Conservation (phyloP, 352 stramenopile genomes). For the Pseudoperonospora humuli region DNA sequence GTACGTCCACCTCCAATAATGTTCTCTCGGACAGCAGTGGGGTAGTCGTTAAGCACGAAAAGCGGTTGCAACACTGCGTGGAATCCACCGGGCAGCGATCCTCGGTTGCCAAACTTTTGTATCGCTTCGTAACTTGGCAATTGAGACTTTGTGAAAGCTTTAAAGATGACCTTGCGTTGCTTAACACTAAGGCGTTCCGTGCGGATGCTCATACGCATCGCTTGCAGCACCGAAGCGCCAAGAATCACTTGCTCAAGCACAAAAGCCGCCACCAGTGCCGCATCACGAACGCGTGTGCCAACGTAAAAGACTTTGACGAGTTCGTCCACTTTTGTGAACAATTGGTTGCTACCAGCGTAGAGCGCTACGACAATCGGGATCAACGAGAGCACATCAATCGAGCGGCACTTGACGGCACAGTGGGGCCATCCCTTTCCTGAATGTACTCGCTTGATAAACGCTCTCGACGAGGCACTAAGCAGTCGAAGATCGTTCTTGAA, state of each 20-base stretch:
- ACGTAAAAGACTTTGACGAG: slow-evolving; percentile 77
- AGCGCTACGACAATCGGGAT: slow-evolving; percentile 69
- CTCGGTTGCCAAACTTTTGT: slow-evolving; percentile 78
- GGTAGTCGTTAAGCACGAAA: slow-evolving; percentile 74
- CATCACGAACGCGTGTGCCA: slow-evolving; percentile 58
- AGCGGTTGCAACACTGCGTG: slow-evolving; percentile 67
- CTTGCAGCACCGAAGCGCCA: slow-evolving; percentile 63
- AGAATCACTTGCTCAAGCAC: slow-evolving; percentile 77
- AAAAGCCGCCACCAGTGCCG: slow-evolving; percentile 62
- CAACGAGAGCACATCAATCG: slow-evolving; percentile 69
- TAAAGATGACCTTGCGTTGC: slow-evolving; percentile 81
- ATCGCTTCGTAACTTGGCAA: slow-evolving; percentile 74
- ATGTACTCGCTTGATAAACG: slow-evolving; percentile 74
- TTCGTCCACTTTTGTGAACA: slow-evolving; percentile 78
- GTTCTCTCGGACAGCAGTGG: slow-evolving; percentile 71
- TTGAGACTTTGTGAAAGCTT: slow-evolving; percentile 79
- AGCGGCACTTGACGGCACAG: slow-evolving; percentile 70
- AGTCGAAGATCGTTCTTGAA: slow-evolving; percentile 76
- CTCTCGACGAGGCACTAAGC: slow-evolving; percentile 55
- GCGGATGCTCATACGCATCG: slow-evolving; percentile 80
- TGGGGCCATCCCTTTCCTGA: slow-evolving; percentile 59
- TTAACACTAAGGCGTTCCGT: slow-evolving; percentile 71
- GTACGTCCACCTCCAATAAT: slow-evolving; percentile 74
- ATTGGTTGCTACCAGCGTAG: slow-evolving; percentile 68
- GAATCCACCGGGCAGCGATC: slow-evolving; percentile 57